These are phyloP conservation scores for Linaria vulgaris DNA, from an alignment of 257 asterid species.

Conservation along the genomic window DNA sequence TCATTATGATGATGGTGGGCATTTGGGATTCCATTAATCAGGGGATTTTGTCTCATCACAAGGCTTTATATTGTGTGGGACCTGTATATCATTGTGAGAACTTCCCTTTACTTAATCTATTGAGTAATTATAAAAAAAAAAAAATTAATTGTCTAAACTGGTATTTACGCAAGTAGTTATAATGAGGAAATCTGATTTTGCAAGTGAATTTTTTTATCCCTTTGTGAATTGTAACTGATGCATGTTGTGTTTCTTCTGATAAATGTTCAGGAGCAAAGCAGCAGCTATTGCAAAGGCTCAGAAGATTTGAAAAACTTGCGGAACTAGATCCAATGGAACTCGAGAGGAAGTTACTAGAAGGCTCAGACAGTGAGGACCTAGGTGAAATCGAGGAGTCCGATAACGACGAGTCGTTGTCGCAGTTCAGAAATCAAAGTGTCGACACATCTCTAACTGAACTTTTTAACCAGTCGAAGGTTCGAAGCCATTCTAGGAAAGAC, in stretches of 20 bases:
- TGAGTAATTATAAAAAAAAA: neutral
- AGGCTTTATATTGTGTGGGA: slow-evolving; percentile 12
- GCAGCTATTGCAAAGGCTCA: slow-evolving; percentile 68
- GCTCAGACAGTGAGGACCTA: slow-evolving; percentile 39
- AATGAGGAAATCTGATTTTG: too few species aligned
- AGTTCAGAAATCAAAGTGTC: neutral
- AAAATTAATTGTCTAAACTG: too few species aligned
- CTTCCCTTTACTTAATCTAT: neutral
- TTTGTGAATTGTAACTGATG: neutral
- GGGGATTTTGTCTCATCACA: neutral
- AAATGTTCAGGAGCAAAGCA: slow-evolving; percentile 63
- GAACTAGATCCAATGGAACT: slow-evolving; percentile 82
- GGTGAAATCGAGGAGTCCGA: slow-evolving; percentile 25
- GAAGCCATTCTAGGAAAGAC: neutral
- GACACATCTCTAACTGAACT: slow-evolving; percentile 33
- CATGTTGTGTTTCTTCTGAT: neutral
- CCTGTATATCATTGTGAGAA: neutral
- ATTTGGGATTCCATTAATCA: too few species aligned
- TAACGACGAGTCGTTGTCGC: slow-evolving; percentile 25
- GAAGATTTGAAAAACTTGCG: slow-evolving; percentile 72
- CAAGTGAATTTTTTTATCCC: too few species aligned
- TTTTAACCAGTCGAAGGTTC: slow-evolving; percentile 27
- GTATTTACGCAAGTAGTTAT: too few species aligned
- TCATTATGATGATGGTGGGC: too few species aligned
- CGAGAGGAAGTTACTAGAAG: slow-evolving; percentile 61